These are phyloP conservation scores for Nakataea oryzae DNA, from an alignment of 2,329 filamentous ascomycete genomes.

Conservation along the genomic window DNA sequence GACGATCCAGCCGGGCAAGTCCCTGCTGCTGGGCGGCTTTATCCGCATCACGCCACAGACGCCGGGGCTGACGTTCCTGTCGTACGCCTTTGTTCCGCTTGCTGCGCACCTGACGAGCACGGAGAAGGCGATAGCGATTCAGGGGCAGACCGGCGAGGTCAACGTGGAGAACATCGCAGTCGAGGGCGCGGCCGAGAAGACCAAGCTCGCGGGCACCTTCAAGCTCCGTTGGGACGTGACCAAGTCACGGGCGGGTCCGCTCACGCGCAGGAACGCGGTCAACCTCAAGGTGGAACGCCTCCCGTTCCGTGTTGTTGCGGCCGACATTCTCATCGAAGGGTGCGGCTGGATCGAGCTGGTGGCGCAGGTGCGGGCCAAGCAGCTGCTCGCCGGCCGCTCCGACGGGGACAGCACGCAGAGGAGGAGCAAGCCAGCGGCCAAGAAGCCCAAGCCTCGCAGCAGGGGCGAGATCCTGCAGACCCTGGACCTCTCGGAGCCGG, in stretches of 20 bases:
- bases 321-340: conserved; percentile 84
- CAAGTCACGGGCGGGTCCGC: conserved; percentile 60
- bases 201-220: conserved; percentile 64
- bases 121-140: conserved; percentile 66
- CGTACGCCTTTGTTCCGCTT: conserved; percentile 81
- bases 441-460: not conserved
- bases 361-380: conserved; percentile 62
- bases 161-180: conserved; percentile 54
- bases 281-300: conserved; percentile 56
- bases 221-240: conserved; percentile 76
- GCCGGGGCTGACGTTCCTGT: conserved; percentile 51
- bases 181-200: conserved; percentile 44
- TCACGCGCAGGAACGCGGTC: conserved; percentile 53
- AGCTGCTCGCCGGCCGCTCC: conserved; percentile 20
- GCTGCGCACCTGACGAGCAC: conserved; percentile 67
- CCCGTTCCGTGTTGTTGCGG: conserved; percentile 69
- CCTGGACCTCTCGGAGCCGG: conserved; percentile 16
- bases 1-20: conserved; percentile 64
- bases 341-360: conserved; percentile 88
- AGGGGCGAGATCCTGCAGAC: conserved; percentile 11
- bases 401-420: conserved; percentile 12
- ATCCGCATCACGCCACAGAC: conserved; percentile 75
- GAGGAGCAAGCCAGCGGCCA: conserved; percentile 8
- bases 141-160: conserved; percentile 50
- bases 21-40: conserved; percentile 74